Percentiles rank a stretch among this genome's conserved stretches.
Evolutionary conservation across 192 early-diverging fungal genomes (phyloP).

Genomic region (Piromyces sp.): DNA sequence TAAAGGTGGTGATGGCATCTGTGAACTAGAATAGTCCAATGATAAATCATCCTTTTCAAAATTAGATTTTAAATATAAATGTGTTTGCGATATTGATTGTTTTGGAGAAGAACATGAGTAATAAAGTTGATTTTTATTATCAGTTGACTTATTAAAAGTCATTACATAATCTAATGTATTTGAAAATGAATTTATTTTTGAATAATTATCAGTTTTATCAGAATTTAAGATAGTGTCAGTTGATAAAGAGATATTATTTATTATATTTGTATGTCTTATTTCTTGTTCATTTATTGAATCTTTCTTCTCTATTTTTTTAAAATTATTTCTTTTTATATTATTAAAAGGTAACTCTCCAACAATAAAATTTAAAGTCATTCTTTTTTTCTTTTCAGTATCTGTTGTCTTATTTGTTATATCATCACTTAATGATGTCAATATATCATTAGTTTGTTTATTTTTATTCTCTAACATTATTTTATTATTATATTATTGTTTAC

Average conservation of each 20-base stretch:
- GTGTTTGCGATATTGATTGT: not conserved
- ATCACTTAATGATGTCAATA: not conserved
- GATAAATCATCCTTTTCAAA: not conserved
- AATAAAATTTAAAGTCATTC: not conserved
- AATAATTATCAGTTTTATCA: not conserved
- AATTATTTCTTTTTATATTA: not conserved
- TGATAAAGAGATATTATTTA: not conserved
- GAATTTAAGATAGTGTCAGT: not conserved
- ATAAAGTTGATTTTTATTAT: not conserved
- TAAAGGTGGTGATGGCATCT: not conserved
- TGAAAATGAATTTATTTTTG: not conserved
- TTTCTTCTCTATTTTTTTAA: not conserved
- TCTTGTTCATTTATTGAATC: not conserved
- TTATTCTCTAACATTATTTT: not conserved
- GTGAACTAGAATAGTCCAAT: not conserved
- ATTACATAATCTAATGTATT: not conserved
- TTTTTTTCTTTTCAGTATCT: not conserved
- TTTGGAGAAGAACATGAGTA: not conserved
- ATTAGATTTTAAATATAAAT: not conserved
- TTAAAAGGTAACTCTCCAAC: not conserved
- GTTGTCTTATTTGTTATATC: not conserved
- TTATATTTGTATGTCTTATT: not conserved
- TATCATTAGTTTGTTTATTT: not conserved
- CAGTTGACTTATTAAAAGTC: not conserved
- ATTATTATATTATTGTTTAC: too few species aligned